Evolutionary conservation across 225 moss, liverwort and hornwort genomes (phyloP).

Genomic region (Bryoerythrophyllum caledonicum): DNA sequence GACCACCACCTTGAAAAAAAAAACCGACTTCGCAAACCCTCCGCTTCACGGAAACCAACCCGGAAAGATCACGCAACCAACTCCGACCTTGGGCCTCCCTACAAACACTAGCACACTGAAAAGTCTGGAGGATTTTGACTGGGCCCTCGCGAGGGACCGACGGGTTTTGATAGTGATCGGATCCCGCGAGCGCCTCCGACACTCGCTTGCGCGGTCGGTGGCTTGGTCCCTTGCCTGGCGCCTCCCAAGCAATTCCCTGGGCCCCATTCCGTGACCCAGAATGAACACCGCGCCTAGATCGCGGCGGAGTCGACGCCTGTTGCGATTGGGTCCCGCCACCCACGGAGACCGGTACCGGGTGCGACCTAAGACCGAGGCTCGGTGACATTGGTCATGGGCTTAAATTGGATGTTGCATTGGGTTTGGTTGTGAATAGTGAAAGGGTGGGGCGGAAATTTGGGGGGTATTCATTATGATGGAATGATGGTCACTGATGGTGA

Average conservation of each 20-base stretch:
- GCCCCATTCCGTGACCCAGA: background rate
- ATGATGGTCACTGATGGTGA: too few species aligned
- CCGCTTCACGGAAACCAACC: background rate
- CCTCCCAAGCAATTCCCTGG: background rate
- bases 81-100: background rate
- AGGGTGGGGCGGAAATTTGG: too few species aligned
- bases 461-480: too few species aligned
- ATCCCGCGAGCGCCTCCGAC: background rate
- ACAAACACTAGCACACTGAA: too few species aligned
- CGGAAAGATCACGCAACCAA: slow-evolving; percentile 5
- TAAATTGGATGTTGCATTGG: too few species aligned
- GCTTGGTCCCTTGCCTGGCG: background rate
- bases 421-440: too few species aligned
- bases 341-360: background rate
- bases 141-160: background rate
- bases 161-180: background rate
- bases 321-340: background rate
- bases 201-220: slow-evolving; percentile 7
- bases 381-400: background rate
- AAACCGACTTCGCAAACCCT: too few species aligned
- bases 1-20: background rate
- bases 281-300: too few species aligned
- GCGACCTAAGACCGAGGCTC: background rate
- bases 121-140: background rate
- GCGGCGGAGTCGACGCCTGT: background rate